Evolutionary conservation across 1,139 yeast species (phyloP), one percentile per base, ranked within the genome.

Genomic region (Pneumocystis jirovecii): DNA sequence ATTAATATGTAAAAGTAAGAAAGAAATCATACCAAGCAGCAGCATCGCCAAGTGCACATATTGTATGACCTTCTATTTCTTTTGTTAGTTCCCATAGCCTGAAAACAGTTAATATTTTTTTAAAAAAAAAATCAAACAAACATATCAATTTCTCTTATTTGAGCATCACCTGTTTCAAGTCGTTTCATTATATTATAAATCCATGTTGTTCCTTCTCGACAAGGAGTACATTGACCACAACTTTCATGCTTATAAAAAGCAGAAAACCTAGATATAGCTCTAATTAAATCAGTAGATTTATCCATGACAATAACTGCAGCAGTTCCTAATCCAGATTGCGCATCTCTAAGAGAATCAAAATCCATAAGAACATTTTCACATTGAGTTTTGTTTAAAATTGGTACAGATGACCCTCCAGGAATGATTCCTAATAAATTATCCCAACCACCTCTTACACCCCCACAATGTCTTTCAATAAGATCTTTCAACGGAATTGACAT

Each of bases 201-300:
- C 87, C 93, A 88, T 42, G 95, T 86, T 63, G 96, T 89, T 68
- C 96, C 96, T 79, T 89, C 96, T 77, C 96, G 85, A 78, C 96
- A 89, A 67, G 96, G 96, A 19, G 96, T 88, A 80, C 96, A 88
- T 78, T 88, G 96, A 68, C 96, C 96, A 78, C 96, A 88, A 12
- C 95, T 86, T 80, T 88, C 96, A 76, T 88, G 96, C 79, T 86
- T 87, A 79, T 87, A 89, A 76, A 88, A 88, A 65, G 86, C 83
- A 62, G 91, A 76, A 72, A 89, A 83, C 76, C 96, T 82, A 76
- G 89, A 95, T 74, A 88, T 88, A 69, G 93, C 95, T 71, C 89
- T 83, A 68, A 88, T 83, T 67, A 88, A 82, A 74, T 88, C 96
- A 60, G 95, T 86, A 72, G 85, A 83, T 79, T 87, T 86, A 79